phyloP scores from a whole-genome alignment of 345 rosid species.

The Eucalyptus curtisii region DNA sequence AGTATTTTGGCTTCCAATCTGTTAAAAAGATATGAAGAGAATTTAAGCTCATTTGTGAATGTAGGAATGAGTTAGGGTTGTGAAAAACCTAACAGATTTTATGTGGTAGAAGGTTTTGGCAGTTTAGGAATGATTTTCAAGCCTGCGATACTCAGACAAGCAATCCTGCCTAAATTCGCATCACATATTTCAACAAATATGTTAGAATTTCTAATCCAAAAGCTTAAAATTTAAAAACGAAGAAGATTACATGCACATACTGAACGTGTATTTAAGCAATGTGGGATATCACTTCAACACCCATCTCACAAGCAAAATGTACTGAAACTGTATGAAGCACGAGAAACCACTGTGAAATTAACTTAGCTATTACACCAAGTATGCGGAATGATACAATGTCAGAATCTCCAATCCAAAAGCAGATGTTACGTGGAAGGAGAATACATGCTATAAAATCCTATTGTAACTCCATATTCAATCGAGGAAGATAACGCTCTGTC shows the following conservation, averaged over 20 bases:
- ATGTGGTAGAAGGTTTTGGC: not conserved
- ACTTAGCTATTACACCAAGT: not conserved
- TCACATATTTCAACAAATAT: not conserved
- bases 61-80: not conserved
- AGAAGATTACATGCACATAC: not conserved
- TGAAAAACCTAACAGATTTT: not conserved
- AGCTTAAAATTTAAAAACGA: not conserved
- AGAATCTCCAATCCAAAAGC: not conserved
- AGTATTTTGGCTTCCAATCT: slow-evolving; percentile 47
- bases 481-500: not conserved
- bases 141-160: not conserved
- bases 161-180: not conserved
- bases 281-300: not conserved
- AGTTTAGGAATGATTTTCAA: not conserved
- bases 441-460: not conserved
- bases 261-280: not conserved
- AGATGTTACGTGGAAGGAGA: not conserved
- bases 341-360: not conserved
- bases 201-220: not conserved
- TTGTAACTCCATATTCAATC: not conserved
- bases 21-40: slow-evolving; percentile 1
- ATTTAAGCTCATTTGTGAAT: not conserved
- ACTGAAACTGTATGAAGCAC: not conserved
- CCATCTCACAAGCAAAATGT: not conserved
- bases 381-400: not conserved